phyloP scores from a whole-genome alignment of 495 filamentous ascomycete genomes.

The Trichoderma virens region DNA sequence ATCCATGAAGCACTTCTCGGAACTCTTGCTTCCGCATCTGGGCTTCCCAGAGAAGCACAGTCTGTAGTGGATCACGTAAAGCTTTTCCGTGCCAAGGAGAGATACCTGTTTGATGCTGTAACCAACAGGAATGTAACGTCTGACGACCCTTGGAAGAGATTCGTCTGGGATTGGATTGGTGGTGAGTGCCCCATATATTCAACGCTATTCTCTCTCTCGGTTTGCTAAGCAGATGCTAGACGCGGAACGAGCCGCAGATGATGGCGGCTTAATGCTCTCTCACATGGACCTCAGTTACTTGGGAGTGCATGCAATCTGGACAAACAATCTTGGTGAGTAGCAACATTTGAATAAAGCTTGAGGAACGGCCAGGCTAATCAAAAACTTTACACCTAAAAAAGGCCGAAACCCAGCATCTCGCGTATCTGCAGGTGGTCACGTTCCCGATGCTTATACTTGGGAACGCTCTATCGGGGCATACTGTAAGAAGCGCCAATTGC shows the following conservation, averaged over 20 bases:
- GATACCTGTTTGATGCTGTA: constrained; percentile 69
- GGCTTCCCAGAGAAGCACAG: constrained; percentile 30
- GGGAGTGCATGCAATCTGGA: constrained; percentile 77
- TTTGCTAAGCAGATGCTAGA: constrained; percentile 31
- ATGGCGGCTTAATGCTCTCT: constrained; percentile 66
- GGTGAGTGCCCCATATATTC: constrained; percentile 37
- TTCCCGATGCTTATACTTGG: constrained; percentile 39
- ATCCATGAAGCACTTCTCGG: constrained; percentile 38
- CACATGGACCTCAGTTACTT: constrained; percentile 77
- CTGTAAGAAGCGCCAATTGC: constrained; percentile 33
- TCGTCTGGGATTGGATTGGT: constrained; percentile 70
- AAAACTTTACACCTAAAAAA: constrained; percentile 18
- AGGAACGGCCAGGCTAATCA: neutral
- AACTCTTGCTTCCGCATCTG: constrained; percentile 35
- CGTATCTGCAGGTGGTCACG: constrained; percentile 29
- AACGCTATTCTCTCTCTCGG: constrained; percentile 10
- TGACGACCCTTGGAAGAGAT: constrained; percentile 67
- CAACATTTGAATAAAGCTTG: neutral
- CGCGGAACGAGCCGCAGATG: constrained; percentile 54
- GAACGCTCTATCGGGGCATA: constrained; percentile 40
- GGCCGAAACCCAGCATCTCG: constrained; percentile 32
- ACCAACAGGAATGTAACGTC: constrained; percentile 59
- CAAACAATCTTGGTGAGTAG: constrained; percentile 55
- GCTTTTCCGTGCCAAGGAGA: constrained; percentile 51
- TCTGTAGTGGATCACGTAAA: constrained; percentile 35